phyloP scores from a whole-genome alignment of 2,329 filamentous ascomycete genomes.

The Ophiocordyceps polyrhachis-furcata region DNA sequence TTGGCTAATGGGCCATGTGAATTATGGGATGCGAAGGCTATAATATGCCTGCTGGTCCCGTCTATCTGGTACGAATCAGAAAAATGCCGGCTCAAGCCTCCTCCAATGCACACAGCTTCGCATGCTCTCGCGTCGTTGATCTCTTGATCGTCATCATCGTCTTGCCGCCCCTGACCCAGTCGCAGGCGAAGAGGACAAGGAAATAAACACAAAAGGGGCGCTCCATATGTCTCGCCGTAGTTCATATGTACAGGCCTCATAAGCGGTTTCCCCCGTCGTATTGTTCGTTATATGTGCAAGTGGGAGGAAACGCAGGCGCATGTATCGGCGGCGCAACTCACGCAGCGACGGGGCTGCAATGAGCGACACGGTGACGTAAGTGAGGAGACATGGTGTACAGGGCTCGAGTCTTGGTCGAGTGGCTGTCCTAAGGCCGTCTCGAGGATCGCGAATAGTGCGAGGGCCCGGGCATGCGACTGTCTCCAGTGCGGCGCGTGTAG shows the following conservation, averaged over 20 bases:
- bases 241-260: not conserved
- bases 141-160: not conserved
- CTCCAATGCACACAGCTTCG: not conserved
- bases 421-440: constrained; percentile 5
- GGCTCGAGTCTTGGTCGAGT: constrained; percentile 1
- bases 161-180: not conserved
- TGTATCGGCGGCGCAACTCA: not conserved
- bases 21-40: not conserved
- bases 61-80: constrained; percentile 1
- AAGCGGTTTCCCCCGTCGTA: not conserved
- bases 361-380: not conserved
- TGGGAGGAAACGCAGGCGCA: not conserved
- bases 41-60: not conserved
- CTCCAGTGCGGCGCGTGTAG: constrained; percentile 13
- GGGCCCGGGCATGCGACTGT: constrained; percentile 11
- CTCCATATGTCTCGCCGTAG: not conserved
- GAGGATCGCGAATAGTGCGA: constrained; percentile 14
- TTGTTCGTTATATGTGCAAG: constrained; percentile 1
- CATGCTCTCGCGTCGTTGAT: not conserved
- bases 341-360: not conserved
- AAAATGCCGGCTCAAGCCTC: not conserved
- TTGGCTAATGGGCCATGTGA: not conserved
- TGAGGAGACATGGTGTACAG: constrained; percentile 4
- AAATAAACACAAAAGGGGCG: not conserved
- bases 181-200: not conserved